Base-by-base conservation (phyloP, 768 basidiomycete species). In the Naganishia randhawae region DNA sequence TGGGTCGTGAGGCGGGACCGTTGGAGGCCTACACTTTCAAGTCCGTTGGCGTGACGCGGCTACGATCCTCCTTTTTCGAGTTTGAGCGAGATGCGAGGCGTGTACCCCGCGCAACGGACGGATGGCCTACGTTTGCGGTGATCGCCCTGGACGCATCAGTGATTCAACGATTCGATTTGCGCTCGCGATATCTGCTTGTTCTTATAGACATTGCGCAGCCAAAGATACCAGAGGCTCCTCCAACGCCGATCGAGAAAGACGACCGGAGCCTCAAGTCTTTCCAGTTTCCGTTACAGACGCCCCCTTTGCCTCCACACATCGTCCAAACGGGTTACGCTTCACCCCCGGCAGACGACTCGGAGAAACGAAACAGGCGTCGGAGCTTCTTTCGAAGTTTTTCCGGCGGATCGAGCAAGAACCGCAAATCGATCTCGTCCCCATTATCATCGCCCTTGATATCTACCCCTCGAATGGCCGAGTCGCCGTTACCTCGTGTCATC, bases 361-460 rank as follows among this genome's bases (percentile, higher is more conserved):
- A 61, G 3, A 61, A 41, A 19, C 35, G 37, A 22, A 61, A 61
- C 37, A 61, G 57, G 22, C 57, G 57, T 1, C 57, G 57, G 37
- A 61, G 57, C 57, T 61, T 61, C 32, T 61, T 61, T n/a, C 57
- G 37, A 61, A 61, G 57, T 25, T 61, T 61, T 29, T 61, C 57
- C 16, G 57, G 57, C 10, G 27, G 57, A 25, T 61, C 57, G 19
- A 61, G 19, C 57, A 61, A 61, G 25, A 61, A 61, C n/a, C 57
- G 57, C 25, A 61, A 37, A 41, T 33, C 57, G 35, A 61, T 61
- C 22, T 61, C 57, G 22, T 61, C 37, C 9, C 57, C 57, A 25
- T 33, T 61, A 25, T 48, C 45, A 22, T 48, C 45, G 45, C 45
- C 45, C n/a, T n/a, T 22, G 19, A 17, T 48, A 17, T 22, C 45